These are phyloP conservation scores for Abelmoschus esculentus DNA, from an alignment of 345 rosid species.

Conservation along the genomic window DNA sequence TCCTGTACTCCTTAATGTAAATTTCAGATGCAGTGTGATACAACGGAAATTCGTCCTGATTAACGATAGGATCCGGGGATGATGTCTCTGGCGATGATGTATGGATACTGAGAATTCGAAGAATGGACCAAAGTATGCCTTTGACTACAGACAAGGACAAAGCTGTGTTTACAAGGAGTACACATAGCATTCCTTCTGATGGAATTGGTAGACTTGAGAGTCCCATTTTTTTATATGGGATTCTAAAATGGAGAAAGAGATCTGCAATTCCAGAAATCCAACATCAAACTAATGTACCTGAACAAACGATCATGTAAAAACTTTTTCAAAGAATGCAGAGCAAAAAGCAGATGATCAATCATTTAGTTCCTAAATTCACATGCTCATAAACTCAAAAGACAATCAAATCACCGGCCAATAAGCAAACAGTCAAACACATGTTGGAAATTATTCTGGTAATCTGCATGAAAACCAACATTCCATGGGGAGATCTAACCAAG, in stretches of 20 bases:
- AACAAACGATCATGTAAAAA: no score
- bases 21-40: not conserved
- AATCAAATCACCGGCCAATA: not conserved
- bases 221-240: conserved; percentile 47
- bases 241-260: not conserved
- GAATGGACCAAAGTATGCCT: conserved; percentile 59
- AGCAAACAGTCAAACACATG: no score
- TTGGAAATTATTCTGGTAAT: not conserved
- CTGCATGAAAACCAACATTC: conserved; percentile 15
- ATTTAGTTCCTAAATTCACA: not conserved
- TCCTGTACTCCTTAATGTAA: not conserved
- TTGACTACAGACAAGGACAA: conserved; percentile 51
- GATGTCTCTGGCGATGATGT: conserved; percentile 22
- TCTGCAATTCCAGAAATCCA: not conserved
- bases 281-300: not conserved
- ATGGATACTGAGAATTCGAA: conserved; percentile 51
- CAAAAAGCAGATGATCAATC: conserved; percentile 1
- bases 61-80: no score
- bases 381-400: not conserved
- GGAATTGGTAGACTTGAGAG: conserved; percentile 82
- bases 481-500: conserved; percentile 7
- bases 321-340: not conserved
- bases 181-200: conserved; percentile 79
- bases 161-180: conserved; percentile 77
- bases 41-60: no score